Conservation (phyloP, 2,329 filamentous ascomycete genomes). For the Exophiala spinifera region DNA sequence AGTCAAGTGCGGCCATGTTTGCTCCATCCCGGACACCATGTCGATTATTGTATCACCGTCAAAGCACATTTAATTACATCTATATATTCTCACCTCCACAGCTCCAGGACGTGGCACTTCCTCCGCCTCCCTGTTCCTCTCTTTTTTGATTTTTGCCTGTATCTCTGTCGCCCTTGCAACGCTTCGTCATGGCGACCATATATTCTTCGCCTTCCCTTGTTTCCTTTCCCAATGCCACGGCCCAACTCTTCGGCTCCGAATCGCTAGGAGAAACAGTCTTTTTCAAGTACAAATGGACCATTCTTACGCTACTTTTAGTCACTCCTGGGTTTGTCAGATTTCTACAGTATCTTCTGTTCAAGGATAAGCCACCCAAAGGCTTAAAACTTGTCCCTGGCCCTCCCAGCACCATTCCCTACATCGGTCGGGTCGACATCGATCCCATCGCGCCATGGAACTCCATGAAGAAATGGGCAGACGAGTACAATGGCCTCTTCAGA, state of each 20-base stretch:
- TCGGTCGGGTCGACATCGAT: constrained; percentile 21
- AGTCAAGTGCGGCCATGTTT: too few relatives aligned
- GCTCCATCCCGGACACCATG: too few relatives aligned
- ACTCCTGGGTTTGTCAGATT: background rate
- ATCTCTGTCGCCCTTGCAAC: background rate
- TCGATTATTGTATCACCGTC: too few relatives aligned
- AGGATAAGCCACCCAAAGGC: constrained; percentile 16
- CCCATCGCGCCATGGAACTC: constrained; percentile 18
- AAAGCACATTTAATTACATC: too few relatives aligned
- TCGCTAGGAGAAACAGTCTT: background rate
- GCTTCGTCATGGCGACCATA: background rate
- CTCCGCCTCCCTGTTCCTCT: background rate
- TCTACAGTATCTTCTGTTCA: constrained; percentile 39
- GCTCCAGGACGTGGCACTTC: too few relatives aligned
- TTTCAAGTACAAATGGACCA: constrained; percentile 2
- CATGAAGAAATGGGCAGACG: constrained; percentile 19
- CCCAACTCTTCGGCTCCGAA: background rate
- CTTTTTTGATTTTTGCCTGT: background rate
- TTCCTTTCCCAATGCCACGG: background rate
- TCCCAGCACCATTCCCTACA: constrained; percentile 16
- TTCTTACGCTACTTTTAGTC: background rate
- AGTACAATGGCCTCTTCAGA: constrained; percentile 21
- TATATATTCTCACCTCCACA: too few relatives aligned
- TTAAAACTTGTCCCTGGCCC: constrained; percentile 15
- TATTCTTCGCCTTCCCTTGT: background rate